Evolutionary conservation across 352 stramenopile species (phyloP).

Genomic region (Pythium utonaiense): DNA sequence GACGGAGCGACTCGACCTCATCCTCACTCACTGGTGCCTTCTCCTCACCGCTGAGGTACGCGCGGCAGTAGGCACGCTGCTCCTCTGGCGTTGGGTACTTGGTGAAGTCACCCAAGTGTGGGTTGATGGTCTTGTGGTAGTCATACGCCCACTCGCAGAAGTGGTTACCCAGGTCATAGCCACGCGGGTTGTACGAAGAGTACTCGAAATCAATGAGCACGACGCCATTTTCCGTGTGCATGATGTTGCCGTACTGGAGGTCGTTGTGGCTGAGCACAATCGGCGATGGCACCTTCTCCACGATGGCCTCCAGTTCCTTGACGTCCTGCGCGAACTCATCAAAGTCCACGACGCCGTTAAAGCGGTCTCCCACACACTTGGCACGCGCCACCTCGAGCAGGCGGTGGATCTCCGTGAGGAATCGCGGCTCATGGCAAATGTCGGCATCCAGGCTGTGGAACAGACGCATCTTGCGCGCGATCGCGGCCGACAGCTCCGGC

Average conservation of each 20-base stretch:
- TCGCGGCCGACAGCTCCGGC: conserved; percentile 36
- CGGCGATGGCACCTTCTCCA: conserved; percentile 58
- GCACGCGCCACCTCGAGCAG: conserved; percentile 53
- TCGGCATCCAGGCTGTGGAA: conserved; percentile 76
- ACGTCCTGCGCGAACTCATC: conserved; percentile 41
- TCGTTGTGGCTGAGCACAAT: conserved; percentile 92
- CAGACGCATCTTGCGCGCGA: conserved; percentile 61
- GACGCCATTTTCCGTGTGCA: conserved; percentile 64
- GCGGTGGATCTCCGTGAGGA: conserved; percentile 52
- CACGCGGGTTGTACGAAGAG: conserved; percentile 88
- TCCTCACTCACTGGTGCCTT: conserved; percentile 40
- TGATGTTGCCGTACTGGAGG: conserved; percentile 92
- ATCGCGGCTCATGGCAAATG: conserved; percentile 49
- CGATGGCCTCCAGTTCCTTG: conserved; percentile 49
- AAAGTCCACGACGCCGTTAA: conserved; percentile 45
- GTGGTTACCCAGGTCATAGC: conserved; percentile 91
- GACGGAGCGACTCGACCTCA: conserved; percentile 55
- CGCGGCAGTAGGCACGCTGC: conserved; percentile 65
- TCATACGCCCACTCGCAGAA: conserved; percentile 88
- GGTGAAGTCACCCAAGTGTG: conserved; percentile 67
- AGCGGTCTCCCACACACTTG: conserved; percentile 52
- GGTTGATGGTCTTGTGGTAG: conserved; percentile 81
- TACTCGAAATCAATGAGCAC: conserved; percentile 95
- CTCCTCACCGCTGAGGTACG: conserved; percentile 56
- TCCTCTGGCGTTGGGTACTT: conserved; percentile 68